Conservation (phyloP, 495 filamentous ascomycete species). For the Penicillium arizonense region DNA sequence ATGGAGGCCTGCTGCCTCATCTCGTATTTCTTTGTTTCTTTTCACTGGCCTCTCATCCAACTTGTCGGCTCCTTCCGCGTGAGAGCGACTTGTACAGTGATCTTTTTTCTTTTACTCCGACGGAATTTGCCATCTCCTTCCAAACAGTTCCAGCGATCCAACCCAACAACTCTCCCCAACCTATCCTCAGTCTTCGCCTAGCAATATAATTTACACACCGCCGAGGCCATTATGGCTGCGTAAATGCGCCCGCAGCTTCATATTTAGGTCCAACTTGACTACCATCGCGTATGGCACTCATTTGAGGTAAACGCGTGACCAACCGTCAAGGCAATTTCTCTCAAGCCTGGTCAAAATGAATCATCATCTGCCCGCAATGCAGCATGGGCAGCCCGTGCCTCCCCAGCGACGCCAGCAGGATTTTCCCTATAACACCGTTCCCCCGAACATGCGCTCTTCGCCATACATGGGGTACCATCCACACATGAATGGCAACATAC, state of each 20-base stretch:
- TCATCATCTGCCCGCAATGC: conserved; percentile 52
- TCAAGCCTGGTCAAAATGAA: conserved; percentile 52
- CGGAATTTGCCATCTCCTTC: conserved; percentile 2
- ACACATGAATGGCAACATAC: conserved; percentile 46
- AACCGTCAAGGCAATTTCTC: conserved; percentile 37
- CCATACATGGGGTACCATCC: conserved; percentile 47
- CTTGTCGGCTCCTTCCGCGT: not conserved
- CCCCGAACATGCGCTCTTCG: conserved; percentile 45
- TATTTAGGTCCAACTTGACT: conserved; percentile 21
- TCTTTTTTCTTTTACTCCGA: not conserved
- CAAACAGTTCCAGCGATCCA: conserved; percentile 6
- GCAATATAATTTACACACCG: not conserved
- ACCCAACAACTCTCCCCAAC: not conserved
- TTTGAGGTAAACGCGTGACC: conserved; percentile 44
- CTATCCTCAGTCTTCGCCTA: conserved; percentile 4
- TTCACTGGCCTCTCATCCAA: not conserved
- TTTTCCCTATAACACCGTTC: conserved; percentile 42
- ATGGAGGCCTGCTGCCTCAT: conserved; percentile 3
- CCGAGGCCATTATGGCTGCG: conserved; percentile 36
- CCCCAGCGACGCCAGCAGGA: conserved; percentile 50
- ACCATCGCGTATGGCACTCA: conserved; percentile 42
- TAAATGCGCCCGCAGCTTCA: conserved; percentile 27
- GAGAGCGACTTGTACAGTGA: conserved; percentile 1
- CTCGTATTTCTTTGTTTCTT: not conserved
- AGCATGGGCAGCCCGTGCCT: conserved; percentile 55